phyloP scores from a whole-genome alignment of 2,329 filamentous ascomycete species.

The Alternaria brassicicola region DNA sequence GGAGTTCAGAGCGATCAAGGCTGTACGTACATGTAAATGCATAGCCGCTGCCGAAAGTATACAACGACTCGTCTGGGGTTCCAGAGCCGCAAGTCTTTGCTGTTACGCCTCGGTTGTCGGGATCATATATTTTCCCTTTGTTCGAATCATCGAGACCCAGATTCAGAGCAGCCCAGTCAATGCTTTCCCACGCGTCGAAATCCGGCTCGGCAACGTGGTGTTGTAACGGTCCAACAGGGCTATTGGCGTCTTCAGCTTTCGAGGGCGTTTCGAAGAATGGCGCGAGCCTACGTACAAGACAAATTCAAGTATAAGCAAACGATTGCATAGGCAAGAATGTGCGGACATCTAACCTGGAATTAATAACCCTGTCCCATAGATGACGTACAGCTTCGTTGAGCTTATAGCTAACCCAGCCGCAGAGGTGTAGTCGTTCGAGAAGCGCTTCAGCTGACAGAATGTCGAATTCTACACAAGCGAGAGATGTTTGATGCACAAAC shows the following conservation, averaged over 20 bases:
- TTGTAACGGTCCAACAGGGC: slow-evolving; percentile 39
- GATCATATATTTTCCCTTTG: background rate
- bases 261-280: slow-evolving; percentile 29
- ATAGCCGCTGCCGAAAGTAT: slow-evolving; percentile 10
- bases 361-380: slow-evolving; percentile 41
- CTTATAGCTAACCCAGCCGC: slow-evolving; percentile 49
- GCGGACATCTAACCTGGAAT: slow-evolving; percentile 46
- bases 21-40: slow-evolving; percentile 20
- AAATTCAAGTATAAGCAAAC: slow-evolving; percentile 43
- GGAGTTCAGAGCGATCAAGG: background rate
- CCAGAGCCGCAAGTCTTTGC: background rate
- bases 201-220: slow-evolving; percentile 36
- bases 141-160: slow-evolving; percentile 3
- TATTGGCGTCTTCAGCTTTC: slow-evolving; percentile 24
- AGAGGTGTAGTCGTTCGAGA: slow-evolving; percentile 40
- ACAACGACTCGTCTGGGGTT: background rate
- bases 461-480: slow-evolving; percentile 42
- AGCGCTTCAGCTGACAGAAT: slow-evolving; percentile 33
- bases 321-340: slow-evolving; percentile 33
- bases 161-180: slow-evolving; percentile 37
- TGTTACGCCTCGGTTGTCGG: background rate
- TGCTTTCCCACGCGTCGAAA: slow-evolving; percentile 40
- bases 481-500: slow-evolving; percentile 43
- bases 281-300: slow-evolving; percentile 37
- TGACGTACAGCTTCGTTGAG: slow-evolving; percentile 39